Base-by-base conservation (phyloP, 306 rosid genomes). In the Oxytropis ochrocephala region DNA sequence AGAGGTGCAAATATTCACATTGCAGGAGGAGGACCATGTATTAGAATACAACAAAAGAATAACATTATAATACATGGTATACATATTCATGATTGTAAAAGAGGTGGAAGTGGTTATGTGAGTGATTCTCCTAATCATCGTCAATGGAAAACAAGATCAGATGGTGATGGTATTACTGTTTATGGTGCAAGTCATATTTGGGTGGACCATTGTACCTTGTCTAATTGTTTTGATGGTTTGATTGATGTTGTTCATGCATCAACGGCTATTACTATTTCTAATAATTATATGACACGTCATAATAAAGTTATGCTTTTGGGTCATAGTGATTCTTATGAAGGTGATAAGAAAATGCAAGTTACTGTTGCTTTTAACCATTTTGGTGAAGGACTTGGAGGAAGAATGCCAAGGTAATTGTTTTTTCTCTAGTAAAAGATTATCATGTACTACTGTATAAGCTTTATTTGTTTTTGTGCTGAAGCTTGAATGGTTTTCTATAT, bases 251-350 rank as follows among this genome's bases (percentile, higher is more conserved):
- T 78, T 67, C 82, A 78, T 66, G 82, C 65, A 0, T 78, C 82
- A 11, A 78, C 82, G 27, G 89, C 86, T 7, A 70, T 91, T 0
- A 91, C 97, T 8, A 81, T 91, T 33, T 87, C 94, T 0, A 91
- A 89, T 67, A 89, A 89, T 46, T 89, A 85, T 68, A 82, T 92
- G 89, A 84, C 96, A 1, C 94, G 84, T 7, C 97, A 89, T 67
- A 72, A 87, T 81, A 92, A 92, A 52, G 96, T 89, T 11, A 92
- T 89, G 94, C 94, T 92, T 8, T 84, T 92, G 67, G 97, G 95
- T 0, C 97, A 91, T 9, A 91, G 97, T 75, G 97, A 91, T 64
- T 79, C 80, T 10, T 85, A 75, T 60, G 56, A 81, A 3, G 75
- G 24, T 27, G 97, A 89, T 46, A 92, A 89, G 83, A 41, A 50